phyloP scores from a whole-genome alignment of 1,284 basidiomycete genomes.

The Hemileia vastatrix region DNA sequence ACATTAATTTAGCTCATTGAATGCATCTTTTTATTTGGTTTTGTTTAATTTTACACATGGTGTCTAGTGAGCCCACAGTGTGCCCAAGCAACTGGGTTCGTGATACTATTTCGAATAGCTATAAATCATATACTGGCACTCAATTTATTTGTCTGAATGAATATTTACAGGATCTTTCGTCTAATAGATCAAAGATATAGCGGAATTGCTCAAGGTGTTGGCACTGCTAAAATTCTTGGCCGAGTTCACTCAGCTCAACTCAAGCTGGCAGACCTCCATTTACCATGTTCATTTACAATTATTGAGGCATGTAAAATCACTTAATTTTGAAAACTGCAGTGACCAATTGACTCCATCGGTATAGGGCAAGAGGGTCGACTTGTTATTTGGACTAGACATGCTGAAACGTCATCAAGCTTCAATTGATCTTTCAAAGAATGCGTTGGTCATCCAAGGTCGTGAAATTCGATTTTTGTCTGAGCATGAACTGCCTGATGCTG shows the following conservation, averaged over 20 bases:
- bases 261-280: conserved; percentile 64
- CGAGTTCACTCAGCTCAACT: conserved; percentile 88
- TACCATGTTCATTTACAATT: conserved; percentile 88
- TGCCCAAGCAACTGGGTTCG: conserved; percentile 80
- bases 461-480: conserved; percentile 82
- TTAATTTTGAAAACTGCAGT: background rate
- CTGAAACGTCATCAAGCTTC: conserved; percentile 91
- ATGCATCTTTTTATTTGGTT: background rate
- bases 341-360: conserved; percentile 8
- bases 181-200: conserved; percentile 76
- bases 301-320: conserved; percentile 60
- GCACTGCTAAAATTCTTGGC: conserved; percentile 87
- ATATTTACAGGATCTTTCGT: conserved; percentile 65
- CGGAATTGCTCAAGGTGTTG: conserved; percentile 89
- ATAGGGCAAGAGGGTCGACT: conserved; percentile 77
- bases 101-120: conserved; percentile 23
- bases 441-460: conserved; percentile 74
- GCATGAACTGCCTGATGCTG: conserved; percentile 83
- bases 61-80: conserved; percentile 84
- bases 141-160: background rate
- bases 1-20: background rate
- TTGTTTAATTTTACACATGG: conserved; percentile 6
- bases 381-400: conserved; percentile 95
- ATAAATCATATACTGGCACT: background rate
- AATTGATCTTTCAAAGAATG: conserved; percentile 81